phyloP scores from a whole-genome alignment of 2,329 filamentous ascomycete species.

The Furcasterigmium sp. region DNA sequence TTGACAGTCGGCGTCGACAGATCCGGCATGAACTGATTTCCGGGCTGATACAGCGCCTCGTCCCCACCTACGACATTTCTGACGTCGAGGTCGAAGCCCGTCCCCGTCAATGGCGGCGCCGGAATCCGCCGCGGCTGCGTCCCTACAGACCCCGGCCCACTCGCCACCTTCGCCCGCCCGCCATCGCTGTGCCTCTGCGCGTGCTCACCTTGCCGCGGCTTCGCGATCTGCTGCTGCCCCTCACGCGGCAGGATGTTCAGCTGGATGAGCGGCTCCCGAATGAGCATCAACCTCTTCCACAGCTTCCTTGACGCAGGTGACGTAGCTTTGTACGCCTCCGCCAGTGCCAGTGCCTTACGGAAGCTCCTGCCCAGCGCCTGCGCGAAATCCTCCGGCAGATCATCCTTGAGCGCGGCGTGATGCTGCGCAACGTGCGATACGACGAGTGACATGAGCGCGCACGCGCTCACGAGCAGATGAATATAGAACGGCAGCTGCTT shows the following conservation, averaged over 20 bases:
- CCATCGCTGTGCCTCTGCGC: too few relatives aligned
- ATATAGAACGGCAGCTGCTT: constrained; percentile 8
- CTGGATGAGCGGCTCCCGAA: background rate
- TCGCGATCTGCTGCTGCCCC: background rate
- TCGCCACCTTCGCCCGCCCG: too few relatives aligned
- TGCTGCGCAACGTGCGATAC: background rate
- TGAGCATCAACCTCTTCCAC: background rate
- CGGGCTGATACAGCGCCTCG: too few relatives aligned
- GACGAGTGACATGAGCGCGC: constrained; percentile 7
- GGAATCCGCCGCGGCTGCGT: too few relatives aligned
- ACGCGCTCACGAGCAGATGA: constrained; percentile 6
- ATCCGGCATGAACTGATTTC: too few relatives aligned
- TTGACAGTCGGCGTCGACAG: too few relatives aligned
- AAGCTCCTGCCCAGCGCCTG: constrained; percentile 1
- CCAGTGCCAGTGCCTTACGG: constrained; percentile 2
- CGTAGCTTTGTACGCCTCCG: background rate
- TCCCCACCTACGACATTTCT: too few relatives aligned
- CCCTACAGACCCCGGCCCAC: too few relatives aligned
- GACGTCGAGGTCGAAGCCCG: too few relatives aligned
- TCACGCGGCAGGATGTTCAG: background rate
- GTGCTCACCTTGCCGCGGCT: too few relatives aligned
- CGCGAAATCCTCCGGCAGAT: background rate
- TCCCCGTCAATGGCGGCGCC: too few relatives aligned
- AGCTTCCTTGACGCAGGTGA: background rate
- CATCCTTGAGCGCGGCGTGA: background rate